These are phyloP conservation scores for Volvariella volvacea DNA, from an alignment of 1,284 basidiomycete genomes.

Conservation along the genomic window DNA sequence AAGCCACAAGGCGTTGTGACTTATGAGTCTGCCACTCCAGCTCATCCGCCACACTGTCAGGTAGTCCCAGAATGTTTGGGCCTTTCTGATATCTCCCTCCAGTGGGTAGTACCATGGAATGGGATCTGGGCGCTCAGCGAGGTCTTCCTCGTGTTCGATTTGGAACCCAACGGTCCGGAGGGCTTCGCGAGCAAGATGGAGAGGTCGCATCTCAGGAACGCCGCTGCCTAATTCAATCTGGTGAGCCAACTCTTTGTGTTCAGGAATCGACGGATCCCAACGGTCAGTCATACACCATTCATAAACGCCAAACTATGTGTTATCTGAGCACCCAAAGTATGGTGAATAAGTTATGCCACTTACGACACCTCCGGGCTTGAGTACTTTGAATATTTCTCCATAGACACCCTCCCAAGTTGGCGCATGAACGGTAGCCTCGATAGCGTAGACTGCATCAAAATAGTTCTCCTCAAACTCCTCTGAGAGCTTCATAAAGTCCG, in stretches of 20 bases:
- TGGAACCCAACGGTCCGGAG: conserved; percentile 84
- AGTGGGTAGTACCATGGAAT: conserved; percentile 96
- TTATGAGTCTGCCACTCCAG: conserved; percentile 81
- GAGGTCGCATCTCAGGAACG: conserved; percentile 94
- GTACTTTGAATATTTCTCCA: conserved; percentile 86
- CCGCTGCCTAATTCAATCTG: conserved; percentile 91
- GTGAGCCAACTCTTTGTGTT: conserved; percentile 91
- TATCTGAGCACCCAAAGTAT: not conserved
- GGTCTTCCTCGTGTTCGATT: conserved; percentile 89
- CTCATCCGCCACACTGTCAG: conserved; percentile 88
- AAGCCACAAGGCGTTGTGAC: conserved; percentile 74
- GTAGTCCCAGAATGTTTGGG: conserved; percentile 92
- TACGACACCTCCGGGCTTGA: conserved; percentile 95
- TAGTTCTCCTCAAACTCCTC: conserved; percentile 92
- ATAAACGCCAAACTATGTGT: conserved; percentile 84
- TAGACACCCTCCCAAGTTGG: conserved; percentile 96
- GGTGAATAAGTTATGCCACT: conserved; percentile 28
- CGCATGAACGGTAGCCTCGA: conserved; percentile 97
- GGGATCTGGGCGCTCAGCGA: conserved; percentile 79
- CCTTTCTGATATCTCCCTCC: conserved; percentile 88
- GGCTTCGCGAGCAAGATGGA: conserved; percentile 71
- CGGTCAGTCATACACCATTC: conserved; percentile 99
- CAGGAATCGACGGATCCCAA: conserved; percentile 84
- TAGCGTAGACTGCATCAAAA: conserved; percentile 96
- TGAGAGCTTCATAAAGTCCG: conserved; percentile 93